Conservation (phyloP, 352 stramenopile genomes). For the Globisporangium perplexum region DNA sequence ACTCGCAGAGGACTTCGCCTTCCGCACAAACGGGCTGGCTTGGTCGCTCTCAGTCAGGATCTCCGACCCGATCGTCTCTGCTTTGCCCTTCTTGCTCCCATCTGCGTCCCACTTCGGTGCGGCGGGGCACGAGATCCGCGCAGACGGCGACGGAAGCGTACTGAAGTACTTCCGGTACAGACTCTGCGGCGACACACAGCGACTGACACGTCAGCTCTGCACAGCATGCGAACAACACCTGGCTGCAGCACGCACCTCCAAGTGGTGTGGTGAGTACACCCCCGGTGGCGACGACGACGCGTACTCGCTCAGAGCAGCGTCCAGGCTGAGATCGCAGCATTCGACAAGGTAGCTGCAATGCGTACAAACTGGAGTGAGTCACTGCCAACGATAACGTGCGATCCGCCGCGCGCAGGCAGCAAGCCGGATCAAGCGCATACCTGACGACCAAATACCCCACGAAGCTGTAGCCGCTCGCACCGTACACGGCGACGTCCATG, state of each 20-base stretch:
- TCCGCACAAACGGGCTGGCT: slow-evolving; percentile 52
- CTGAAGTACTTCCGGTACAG: slow-evolving; percentile 81
- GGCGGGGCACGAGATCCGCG: slow-evolving; percentile 37
- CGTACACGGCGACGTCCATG: slow-evolving; percentile 75
- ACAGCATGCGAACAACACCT: not conserved
- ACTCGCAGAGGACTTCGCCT: slow-evolving; percentile 13
- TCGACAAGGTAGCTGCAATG: slow-evolving; percentile 66
- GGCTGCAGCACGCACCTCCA: slow-evolving; percentile 40
- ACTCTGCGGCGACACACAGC: slow-evolving; percentile 17
- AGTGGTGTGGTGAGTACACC: slow-evolving; percentile 58
- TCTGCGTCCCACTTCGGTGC: slow-evolving; percentile 63
- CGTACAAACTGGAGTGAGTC: not conserved
- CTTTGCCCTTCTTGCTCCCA: slow-evolving; percentile 30
- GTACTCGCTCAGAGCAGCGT: slow-evolving; percentile 65
- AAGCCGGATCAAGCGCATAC: slow-evolving; percentile 19
- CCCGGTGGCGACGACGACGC: slow-evolving; percentile 41
- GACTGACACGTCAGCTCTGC: not conserved
- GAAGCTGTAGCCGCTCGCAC: slow-evolving; percentile 56
- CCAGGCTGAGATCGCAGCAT: slow-evolving; percentile 47
- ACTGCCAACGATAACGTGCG: not conserved
- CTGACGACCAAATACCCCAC: slow-evolving; percentile 72
- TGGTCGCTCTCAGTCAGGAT: slow-evolving; percentile 70
- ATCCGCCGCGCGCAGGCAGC: not conserved
- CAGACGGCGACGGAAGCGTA: slow-evolving; percentile 47
- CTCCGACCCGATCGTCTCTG: slow-evolving; percentile 39